Evolutionary conservation across 2,329 filamentous ascomycete genomes (phyloP), one percentile per base, ranked within the genome.

Genomic region (Fusarium chaquense): DNA sequence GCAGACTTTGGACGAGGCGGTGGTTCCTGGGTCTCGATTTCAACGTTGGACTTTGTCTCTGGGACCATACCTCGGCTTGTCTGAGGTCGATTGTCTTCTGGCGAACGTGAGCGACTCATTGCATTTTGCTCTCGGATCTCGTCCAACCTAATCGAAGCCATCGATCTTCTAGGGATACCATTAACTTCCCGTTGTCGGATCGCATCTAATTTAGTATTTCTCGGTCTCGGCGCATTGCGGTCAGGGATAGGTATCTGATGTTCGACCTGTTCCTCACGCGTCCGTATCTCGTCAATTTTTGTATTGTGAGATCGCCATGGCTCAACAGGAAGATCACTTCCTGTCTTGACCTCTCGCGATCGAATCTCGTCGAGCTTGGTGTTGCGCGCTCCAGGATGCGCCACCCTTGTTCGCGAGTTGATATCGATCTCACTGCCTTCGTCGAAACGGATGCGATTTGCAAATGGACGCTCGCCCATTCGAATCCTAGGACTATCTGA

Each of bases 401-500:
- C 73, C 6, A 75, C 67, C 41, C 74, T 71, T 16, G 73, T 75
- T 15, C 72, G 63, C 6, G 76, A 77, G 40, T 76, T 71, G 54
- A 78, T 75, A 30, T 75, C 71, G 2, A 78, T 54, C 36, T 76
- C 72, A 50, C 75, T 77, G 0, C 67, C 69, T n/a, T 78, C 76
- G 40, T 76, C 74, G 32, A 79, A 78, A 10, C 73, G 69, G 8
- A 79, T 75, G 13, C 79, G 77, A 50, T 76, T 76, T 13, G 75
- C 79, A 58, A 81, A 81, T 2, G 78, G 81, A 32, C 78, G 76
- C 32, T 77, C 76, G 28, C 70, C 76, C 24, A 82, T 76, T 30
- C 76, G 79, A 53, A 88, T 81, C 33, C 84, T 83, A n/a, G 86
- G 86, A 65, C 86, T 89, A 66, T 85, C 81, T 0, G 87, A 89